A percentile compares a stretch with the other conserved stretches of the same genome.
These are phyloP conservation scores for Aleurites moluccanus DNA, from an alignment of 441 rosid species.

Conservation along the genomic window DNA sequence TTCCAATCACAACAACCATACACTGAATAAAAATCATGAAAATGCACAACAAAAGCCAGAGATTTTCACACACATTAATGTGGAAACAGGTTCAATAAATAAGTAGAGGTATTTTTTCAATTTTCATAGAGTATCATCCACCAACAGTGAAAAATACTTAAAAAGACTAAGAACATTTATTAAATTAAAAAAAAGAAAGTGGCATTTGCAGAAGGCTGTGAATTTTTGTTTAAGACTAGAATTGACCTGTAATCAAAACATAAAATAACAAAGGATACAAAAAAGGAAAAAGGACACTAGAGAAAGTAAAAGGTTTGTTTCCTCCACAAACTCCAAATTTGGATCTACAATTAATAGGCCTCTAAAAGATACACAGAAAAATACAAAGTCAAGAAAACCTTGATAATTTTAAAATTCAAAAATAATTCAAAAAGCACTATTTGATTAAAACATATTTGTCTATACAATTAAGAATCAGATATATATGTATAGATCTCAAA, in stretches of 20 bases:
- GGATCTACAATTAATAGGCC: conserved; percentile 20
- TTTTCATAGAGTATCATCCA: no score
- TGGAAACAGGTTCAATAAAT: conserved; percentile 6
- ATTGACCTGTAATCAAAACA: not conserved
- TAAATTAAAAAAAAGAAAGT: not conserved
- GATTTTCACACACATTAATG: conserved; percentile 12
- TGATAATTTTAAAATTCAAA: not conserved
- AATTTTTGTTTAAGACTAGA: not conserved
- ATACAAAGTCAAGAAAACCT: not conserved
- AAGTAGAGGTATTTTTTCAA: not conserved
- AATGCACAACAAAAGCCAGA: conserved; percentile 12
- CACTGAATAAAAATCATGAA: conserved; percentile 3
- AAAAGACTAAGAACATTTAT: not conserved
- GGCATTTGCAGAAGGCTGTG: conserved; percentile 4
- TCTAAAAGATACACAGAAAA: not conserved
- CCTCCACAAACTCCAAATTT: conserved; percentile 6
- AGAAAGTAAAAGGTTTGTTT: not conserved
- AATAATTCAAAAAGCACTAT: not conserved
- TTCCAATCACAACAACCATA: not conserved
- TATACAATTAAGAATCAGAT: not conserved
- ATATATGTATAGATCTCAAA: conserved; percentile 24
- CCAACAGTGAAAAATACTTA: not conserved
- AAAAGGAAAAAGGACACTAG: not conserved
- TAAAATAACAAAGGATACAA: not conserved
- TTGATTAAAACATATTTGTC: not conserved